phyloP scores from a whole-genome alignment of 768 basidiomycete genomes.

The Leccinum fibrillosum region DNA sequence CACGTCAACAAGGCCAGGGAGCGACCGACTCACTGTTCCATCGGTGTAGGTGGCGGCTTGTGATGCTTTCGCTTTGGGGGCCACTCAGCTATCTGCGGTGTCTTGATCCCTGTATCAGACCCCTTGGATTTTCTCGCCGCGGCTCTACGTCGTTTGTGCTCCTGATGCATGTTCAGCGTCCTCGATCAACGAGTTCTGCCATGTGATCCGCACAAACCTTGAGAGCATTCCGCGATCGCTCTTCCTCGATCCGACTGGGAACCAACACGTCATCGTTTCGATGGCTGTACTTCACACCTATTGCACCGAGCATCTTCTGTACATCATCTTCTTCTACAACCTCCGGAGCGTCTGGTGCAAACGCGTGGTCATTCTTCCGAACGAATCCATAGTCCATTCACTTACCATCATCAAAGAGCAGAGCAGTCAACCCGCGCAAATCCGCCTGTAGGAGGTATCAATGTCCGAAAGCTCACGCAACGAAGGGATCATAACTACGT shows the following conservation, averaged over 20 bases:
- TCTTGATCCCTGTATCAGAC: constrained; percentile 2
- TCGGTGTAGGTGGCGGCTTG: constrained; percentile 41
- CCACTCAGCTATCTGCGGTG: constrained; percentile 49
- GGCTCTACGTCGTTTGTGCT: constrained; percentile 25
- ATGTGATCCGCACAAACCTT: constrained; percentile 35
- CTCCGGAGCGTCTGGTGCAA: constrained; percentile 37
- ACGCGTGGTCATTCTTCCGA: background rate
- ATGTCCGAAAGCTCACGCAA: background rate
- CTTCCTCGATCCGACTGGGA: constrained; percentile 66
- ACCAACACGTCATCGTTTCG: constrained; percentile 68
- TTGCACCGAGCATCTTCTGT: constrained; percentile 53
- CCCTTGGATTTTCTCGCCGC: constrained; percentile 23
- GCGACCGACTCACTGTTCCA: constrained; percentile 45
- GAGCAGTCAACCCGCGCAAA: constrained; percentile 55
- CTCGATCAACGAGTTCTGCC: background rate
- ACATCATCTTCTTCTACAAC: constrained; percentile 44
- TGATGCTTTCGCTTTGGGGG: constrained; percentile 65
- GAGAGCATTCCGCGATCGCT: constrained; percentile 52
- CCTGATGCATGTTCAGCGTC: constrained; percentile 16
- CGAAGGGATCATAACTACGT: constrained; percentile 6
- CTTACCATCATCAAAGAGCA: constrained; percentile 72
- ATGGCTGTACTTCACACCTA: constrained; percentile 72
- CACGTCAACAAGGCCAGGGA: background rate
- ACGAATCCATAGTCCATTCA: background rate
- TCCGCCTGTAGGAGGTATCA: constrained; percentile 39